Conservation (phyloP, 495 filamentous ascomycete species). For the Talaromyces thailandensis region DNA sequence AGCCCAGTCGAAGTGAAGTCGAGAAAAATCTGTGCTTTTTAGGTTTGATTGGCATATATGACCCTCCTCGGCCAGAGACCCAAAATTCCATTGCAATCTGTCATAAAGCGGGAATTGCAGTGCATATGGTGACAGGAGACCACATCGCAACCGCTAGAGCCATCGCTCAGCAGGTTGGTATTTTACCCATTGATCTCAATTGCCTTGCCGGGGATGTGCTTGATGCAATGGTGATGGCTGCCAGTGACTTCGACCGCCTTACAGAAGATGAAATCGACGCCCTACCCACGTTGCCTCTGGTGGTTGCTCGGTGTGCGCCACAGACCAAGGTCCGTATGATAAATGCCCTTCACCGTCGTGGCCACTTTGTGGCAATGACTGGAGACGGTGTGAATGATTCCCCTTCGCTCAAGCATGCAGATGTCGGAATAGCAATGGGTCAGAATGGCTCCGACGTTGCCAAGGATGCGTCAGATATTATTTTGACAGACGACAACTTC, state of each 20-base stretch:
- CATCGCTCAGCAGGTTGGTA: constrained; percentile 69
- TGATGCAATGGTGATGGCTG: constrained; percentile 50
- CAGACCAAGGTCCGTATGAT: constrained; percentile 74
- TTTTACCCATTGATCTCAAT: constrained; percentile 51
- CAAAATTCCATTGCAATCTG: constrained; percentile 56
- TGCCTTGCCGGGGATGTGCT: constrained; percentile 40
- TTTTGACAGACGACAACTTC: constrained; percentile 79
- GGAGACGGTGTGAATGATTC: constrained; percentile 87
- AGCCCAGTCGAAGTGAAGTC: constrained; percentile 25
- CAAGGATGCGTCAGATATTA: constrained; percentile 78
- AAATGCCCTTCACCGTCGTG: constrained; percentile 59
- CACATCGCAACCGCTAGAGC: constrained; percentile 66
- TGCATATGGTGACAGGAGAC: constrained; percentile 78
- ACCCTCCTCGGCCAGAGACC: constrained; percentile 64
- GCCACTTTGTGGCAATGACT: constrained; percentile 70
- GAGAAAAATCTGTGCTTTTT: constrained; percentile 51
- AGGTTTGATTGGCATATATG: constrained; percentile 68
- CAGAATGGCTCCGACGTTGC: constrained; percentile 71
- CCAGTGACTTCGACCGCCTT: constrained; percentile 54
- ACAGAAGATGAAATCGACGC: constrained; percentile 51
- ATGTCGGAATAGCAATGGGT: constrained; percentile 83
- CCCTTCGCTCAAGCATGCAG: constrained; percentile 69
- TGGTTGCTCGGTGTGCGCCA: constrained; percentile 64
- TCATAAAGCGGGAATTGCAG: constrained; percentile 59
- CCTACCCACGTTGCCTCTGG: constrained; percentile 55